Evolutionary conservation across 2,329 filamentous ascomycete species (phyloP).

Genomic region (Leptographium wingfieldii): DNA sequence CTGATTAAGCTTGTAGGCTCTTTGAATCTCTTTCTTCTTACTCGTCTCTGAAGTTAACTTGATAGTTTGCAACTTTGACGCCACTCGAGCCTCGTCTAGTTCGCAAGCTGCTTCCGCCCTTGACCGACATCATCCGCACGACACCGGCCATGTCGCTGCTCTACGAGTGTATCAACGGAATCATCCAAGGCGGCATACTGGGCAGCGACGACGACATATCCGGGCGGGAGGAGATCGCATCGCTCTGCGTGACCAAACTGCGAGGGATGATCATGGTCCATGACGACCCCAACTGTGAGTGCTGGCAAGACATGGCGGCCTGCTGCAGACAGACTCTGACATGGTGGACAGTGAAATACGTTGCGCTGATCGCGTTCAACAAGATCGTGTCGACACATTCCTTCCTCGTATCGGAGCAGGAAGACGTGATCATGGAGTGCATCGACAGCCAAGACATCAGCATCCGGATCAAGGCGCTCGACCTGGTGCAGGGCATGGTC

Average conservation of each 20-base stretch:
- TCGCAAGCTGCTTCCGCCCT: slow-evolving; percentile 77
- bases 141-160: slow-evolving; percentile 96
- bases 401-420: slow-evolving; percentile 77
- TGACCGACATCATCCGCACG: slow-evolving; percentile 86
- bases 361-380: slow-evolving; percentile 88
- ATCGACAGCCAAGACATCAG: slow-evolving; percentile 94
- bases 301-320: neutral
- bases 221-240: slow-evolving; percentile 83
- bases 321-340: neutral
- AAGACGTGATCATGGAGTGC: slow-evolving; percentile 92
- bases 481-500: slow-evolving; percentile 89
- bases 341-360: slow-evolving; percentile 70
- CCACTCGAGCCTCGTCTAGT: slow-evolving; percentile 84
- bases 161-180: slow-evolving; percentile 97
- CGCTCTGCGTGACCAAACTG: slow-evolving; percentile 82
- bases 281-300: slow-evolving; percentile 80
- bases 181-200: slow-evolving; percentile 91
- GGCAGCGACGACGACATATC: slow-evolving; percentile 62
- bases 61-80: slow-evolving; percentile 82
- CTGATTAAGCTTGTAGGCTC: slow-evolving; percentile 77
- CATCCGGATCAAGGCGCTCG: slow-evolving; percentile 83
- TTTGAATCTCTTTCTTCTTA: neutral
- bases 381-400: slow-evolving; percentile 86
- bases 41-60: neutral
- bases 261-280: slow-evolving; percentile 89